phyloP scores from a whole-genome alignment of 2,329 filamentous ascomycete species.

The Beauveria australis region DNA sequence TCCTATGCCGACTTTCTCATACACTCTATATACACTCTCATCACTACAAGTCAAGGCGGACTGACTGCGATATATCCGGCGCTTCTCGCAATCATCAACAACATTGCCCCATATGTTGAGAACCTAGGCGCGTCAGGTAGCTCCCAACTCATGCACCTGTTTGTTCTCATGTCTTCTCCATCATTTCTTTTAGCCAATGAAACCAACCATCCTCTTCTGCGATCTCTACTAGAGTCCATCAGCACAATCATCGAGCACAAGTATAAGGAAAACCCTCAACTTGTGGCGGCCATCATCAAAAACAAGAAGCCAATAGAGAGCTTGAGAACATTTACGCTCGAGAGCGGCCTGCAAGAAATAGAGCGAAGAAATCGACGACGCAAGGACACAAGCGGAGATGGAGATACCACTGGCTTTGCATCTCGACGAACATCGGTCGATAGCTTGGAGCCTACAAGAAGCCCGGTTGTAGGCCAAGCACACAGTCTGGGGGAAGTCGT shows the following conservation, averaged over 20 bases:
- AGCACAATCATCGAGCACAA: slow-evolving; percentile 88
- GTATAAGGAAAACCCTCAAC: slow-evolving; percentile 69
- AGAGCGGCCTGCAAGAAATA: slow-evolving; percentile 86
- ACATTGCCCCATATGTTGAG: slow-evolving; percentile 78
- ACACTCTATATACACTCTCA: slow-evolving; percentile 87
- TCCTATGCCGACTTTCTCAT: slow-evolving; percentile 92
- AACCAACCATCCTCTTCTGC: slow-evolving; percentile 73
- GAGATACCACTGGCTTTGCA: slow-evolving; percentile 39
- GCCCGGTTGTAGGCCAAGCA: slow-evolving; percentile 16
- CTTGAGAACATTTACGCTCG: slow-evolving; percentile 78
- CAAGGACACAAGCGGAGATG: slow-evolving; percentile 51
- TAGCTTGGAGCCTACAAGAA: slow-evolving; percentile 54
- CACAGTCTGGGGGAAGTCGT: slow-evolving; percentile 25
- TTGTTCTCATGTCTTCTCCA: slow-evolving; percentile 86
- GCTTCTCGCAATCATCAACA: slow-evolving; percentile 85
- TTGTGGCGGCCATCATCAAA: slow-evolving; percentile 71
- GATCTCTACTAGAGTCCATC: slow-evolving; percentile 78
- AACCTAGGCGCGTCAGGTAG: slow-evolving; percentile 67
- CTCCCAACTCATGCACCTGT: slow-evolving; percentile 78
- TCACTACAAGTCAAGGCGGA: slow-evolving; percentile 84
- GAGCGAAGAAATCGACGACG: slow-evolving; percentile 65
- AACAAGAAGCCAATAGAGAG: slow-evolving; percentile 79
- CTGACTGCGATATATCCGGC: slow-evolving; percentile 89
- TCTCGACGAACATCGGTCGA: slow-evolving; percentile 58
- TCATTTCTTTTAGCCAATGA: slow-evolving; percentile 90